Conservation (phyloP, 2,329 filamentous ascomycete species). For the Penicillium sp. region DNA sequence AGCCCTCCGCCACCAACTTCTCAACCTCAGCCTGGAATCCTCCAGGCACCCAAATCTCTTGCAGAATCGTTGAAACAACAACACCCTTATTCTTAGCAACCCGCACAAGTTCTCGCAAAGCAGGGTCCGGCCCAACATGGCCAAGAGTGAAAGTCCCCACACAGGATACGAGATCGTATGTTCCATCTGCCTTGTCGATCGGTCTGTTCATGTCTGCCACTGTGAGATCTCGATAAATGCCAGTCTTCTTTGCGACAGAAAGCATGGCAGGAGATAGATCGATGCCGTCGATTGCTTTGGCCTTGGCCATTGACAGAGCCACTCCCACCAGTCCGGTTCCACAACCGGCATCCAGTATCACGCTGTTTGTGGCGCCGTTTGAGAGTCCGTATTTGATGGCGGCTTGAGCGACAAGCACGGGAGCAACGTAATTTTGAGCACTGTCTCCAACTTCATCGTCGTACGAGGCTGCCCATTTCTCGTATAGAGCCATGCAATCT, state of each 20-base stretch:
- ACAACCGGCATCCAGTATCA: conserved; percentile 57
- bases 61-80: conserved; percentile 54
- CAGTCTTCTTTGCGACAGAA: conserved; percentile 50
- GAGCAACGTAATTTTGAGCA: conserved; percentile 45
- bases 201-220: conserved; percentile 50
- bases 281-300: conserved; percentile 52
- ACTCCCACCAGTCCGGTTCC: conserved; percentile 56
- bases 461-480: conserved; percentile 50
- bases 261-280: conserved; percentile 58
- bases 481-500: conserved; percentile 45
- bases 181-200: conserved; percentile 41
- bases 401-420: conserved; percentile 40
- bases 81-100: conserved; percentile 50
- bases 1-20: conserved; percentile 34
- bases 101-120: conserved; percentile 53
- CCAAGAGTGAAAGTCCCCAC: conserved; percentile 57
- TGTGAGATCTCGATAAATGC: conserved; percentile 49
- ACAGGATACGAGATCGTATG: conserved; percentile 55
- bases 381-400: conserved; percentile 25
- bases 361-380: conserved; percentile 20
- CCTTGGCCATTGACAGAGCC: conserved; percentile 47
- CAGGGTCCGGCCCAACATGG: conserved; percentile 53
- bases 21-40: conserved; percentile 52
- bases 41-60: conserved; percentile 51
- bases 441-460: conserved; percentile 43